These are phyloP conservation scores for Antarctomyces pellizariae DNA, from an alignment of 495 filamentous ascomycete species.

Conservation along the genomic window DNA sequence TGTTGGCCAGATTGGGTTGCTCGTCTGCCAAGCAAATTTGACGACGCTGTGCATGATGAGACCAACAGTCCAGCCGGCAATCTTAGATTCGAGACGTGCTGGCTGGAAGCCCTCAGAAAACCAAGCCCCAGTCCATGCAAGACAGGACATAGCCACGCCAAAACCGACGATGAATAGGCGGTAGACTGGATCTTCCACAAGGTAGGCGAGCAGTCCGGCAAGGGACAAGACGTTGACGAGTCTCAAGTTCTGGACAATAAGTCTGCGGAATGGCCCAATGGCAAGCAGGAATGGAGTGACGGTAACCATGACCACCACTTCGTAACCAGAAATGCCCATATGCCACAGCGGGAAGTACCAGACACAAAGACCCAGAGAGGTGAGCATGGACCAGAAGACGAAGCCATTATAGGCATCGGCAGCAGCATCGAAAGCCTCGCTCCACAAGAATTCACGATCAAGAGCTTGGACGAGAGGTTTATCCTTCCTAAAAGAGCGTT, in stretches of 20 bases:
- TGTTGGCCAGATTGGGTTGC: slow-evolving; percentile 93
- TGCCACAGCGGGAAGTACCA: slow-evolving; percentile 99
- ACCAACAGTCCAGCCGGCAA: slow-evolving; percentile 60
- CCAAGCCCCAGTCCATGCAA: slow-evolving; percentile 62
- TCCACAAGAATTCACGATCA: slow-evolving; percentile 45
- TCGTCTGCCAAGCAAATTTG: slow-evolving; percentile 90
- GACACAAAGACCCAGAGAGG: slow-evolving; percentile 62
- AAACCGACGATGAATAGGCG: slow-evolving; percentile 66
- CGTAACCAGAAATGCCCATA: slow-evolving; percentile 97
- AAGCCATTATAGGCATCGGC: slow-evolving; percentile 91
- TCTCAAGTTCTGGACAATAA: slow-evolving; percentile 43
- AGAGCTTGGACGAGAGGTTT: slow-evolving; percentile 49
- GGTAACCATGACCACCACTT: slow-evolving; percentile 68
- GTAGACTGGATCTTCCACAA: slow-evolving; percentile 44
- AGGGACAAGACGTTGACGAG: slow-evolving; percentile 53
- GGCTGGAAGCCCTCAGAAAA: slow-evolving; percentile 56
- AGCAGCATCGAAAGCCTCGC: slow-evolving; percentile 51
- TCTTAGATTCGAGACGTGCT: slow-evolving; percentile 51
- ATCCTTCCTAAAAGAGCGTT: slow-evolving; percentile 36
- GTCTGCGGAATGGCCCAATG: slow-evolving; percentile 39
- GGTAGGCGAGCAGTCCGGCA: slow-evolving; percentile 55
- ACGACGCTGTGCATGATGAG: slow-evolving; percentile 64
- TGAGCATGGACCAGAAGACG: slow-evolving; percentile 88
- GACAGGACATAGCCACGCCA: slow-evolving; percentile 50
- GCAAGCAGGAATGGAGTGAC: slow-evolving; percentile 62